Percentiles rank a stretch among this genome's conserved stretches.
Evolutionary conservation across 208 protist genomes (phyloP).

Genomic region (Trypanosomatidae sp.): DNA sequence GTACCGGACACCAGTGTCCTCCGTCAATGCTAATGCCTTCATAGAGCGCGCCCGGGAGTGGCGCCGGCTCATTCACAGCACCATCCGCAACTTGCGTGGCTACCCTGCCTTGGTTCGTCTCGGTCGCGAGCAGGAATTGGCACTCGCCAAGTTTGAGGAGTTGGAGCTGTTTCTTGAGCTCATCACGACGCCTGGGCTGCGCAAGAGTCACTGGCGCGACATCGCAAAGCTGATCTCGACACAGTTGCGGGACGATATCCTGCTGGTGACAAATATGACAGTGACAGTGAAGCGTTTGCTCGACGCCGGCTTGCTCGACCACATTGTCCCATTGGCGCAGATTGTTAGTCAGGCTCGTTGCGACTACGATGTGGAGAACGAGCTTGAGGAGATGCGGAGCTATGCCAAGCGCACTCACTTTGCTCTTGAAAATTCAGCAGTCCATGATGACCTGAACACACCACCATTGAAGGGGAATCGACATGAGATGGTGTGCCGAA

Average conservation of each 20-base stretch:
- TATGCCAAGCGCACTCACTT: slow-evolving; percentile 79
- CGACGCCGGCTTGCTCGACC: slow-evolving; percentile 58
- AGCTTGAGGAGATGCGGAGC: slow-evolving; percentile 87
- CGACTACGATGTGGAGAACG: slow-evolving; percentile 76
- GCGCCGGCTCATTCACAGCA: slow-evolving; percentile 71
- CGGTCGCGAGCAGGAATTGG: slow-evolving; percentile 78
- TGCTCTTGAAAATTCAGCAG: slow-evolving; percentile 21
- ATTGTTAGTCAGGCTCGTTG: slow-evolving; percentile 69
- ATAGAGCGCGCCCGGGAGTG: slow-evolving; percentile 81
- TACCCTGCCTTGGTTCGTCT: slow-evolving; percentile 70
- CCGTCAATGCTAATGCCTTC: slow-evolving; percentile 51
- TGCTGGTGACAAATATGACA: slow-evolving; percentile 46
- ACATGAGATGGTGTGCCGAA: slow-evolving; percentile 26
- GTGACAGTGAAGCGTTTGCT: slow-evolving; percentile 65
- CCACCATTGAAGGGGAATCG: slow-evolving; percentile 32
- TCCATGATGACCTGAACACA: slow-evolving; percentile 11
- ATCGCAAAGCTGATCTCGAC: slow-evolving; percentile 63
- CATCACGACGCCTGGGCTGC: slow-evolving; percentile 77
- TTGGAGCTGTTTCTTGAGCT: slow-evolving; percentile 62
- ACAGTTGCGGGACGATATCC: slow-evolving; percentile 51
- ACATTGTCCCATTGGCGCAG: slow-evolving; percentile 50
- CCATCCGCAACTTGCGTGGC: slow-evolving; percentile 64
- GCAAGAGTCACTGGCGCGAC: slow-evolving; percentile 90
- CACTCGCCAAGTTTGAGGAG: slow-evolving; percentile 76
- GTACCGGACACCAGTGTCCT: slow-evolving; percentile 67